Conservation (phyloP, 768 basidiomycete genomes). For the Rubroboletus satanas region DNA sequence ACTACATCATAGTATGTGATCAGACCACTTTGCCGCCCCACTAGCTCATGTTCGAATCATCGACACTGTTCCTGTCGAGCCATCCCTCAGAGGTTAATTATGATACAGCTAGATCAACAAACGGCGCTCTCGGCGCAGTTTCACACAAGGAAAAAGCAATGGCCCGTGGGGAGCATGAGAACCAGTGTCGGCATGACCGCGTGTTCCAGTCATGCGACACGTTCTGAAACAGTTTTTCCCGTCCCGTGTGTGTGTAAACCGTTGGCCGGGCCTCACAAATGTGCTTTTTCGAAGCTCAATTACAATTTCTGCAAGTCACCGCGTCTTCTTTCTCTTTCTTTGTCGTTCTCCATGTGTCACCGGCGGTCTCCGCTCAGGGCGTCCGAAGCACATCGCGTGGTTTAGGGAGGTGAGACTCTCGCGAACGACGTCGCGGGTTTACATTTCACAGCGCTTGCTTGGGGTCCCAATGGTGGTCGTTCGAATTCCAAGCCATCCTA, state of each 20-base stretch:
- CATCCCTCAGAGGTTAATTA: background rate
- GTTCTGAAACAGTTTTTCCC: slow-evolving; percentile 5
- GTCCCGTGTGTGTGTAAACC: no score
- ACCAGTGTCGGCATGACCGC: background rate
- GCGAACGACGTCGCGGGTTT: background rate
- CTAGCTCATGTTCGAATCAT: background rate
- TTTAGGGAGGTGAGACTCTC: background rate
- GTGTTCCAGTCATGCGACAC: slow-evolving; percentile 9
- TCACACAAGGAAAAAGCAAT: background rate
- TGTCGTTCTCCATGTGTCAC: background rate
- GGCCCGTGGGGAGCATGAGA: background rate
- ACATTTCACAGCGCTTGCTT: background rate
- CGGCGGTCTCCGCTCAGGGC: slow-evolving; percentile 1
- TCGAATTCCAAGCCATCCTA: background rate
- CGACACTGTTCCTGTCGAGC: background rate
- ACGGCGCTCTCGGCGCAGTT: background rate
- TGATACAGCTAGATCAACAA: background rate
- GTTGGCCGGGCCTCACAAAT: no score
- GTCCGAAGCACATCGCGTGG: background rate
- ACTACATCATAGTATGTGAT: background rate
- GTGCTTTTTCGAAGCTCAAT: background rate
- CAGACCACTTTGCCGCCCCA: background rate
- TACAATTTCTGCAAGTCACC: slow-evolving; percentile 1
- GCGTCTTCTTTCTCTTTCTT: slow-evolving; percentile 10
- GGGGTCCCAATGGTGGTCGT: background rate